Conservation (phyloP, 129 eudicot genomes). For the Calendula officinalis region DNA sequence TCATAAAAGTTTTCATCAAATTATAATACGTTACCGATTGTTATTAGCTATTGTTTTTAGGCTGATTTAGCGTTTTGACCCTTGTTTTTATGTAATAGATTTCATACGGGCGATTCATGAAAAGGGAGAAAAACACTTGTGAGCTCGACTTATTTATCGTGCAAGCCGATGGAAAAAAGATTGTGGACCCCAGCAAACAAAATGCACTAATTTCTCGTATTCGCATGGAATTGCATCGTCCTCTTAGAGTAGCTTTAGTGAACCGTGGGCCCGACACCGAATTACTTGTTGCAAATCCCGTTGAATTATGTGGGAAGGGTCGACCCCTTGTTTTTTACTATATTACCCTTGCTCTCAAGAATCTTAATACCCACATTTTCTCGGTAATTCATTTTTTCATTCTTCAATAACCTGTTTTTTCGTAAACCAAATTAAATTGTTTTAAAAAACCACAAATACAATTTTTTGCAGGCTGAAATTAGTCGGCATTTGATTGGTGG, state of each 20-base stretch:
- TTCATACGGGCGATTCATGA: conserved; percentile 70
- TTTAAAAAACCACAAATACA: background rate
- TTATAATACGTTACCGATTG: background rate
- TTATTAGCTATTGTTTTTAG: background rate
- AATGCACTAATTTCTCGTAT: conserved; percentile 51
- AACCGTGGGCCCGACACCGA: conserved; percentile 87
- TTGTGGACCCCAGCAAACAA: conserved; percentile 62
- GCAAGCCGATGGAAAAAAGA: conserved; percentile 77
- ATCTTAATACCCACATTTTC: conserved; percentile 60
- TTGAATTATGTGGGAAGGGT: conserved; percentile 82
- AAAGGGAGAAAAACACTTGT: conserved; percentile 40
- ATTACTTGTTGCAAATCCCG: conserved; percentile 76
- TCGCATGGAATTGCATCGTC: conserved; percentile 50
- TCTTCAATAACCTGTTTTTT: background rate
- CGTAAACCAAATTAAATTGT: background rate
- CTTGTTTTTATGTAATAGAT: conserved; percentile 38
- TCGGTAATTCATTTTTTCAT: conserved; percentile 38
- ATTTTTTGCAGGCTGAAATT: conserved; percentile 64
- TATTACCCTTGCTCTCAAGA: conserved; percentile 24
- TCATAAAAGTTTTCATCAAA: background rate
- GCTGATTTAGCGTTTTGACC: too few relatives aligned
- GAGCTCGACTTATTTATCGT: conserved; percentile 73
- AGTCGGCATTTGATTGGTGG: conserved; percentile 66
- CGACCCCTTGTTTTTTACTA: conserved; percentile 49
- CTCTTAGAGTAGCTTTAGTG: conserved; percentile 61